Evolutionary conservation across 2,329 filamentous ascomycete genomes (phyloP).

Genomic region (Botrytis sinoallii): DNA sequence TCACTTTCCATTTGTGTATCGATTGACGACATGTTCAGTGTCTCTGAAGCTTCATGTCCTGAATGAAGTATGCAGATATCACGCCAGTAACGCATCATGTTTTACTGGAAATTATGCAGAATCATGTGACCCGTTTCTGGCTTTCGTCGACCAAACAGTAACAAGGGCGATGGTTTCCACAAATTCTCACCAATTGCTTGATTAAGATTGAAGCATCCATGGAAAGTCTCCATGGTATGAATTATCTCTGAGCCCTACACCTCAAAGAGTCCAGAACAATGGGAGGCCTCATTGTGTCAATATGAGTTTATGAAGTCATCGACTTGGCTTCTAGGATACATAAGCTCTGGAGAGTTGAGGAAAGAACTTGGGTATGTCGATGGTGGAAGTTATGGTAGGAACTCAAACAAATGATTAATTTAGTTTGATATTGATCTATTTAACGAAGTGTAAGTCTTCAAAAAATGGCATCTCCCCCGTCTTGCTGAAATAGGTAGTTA

Average conservation of each 20-base stretch:
- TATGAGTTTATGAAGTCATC: conserved; percentile 12
- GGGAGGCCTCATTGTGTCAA: neutral
- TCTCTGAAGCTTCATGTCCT: neutral
- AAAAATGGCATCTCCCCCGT: neutral
- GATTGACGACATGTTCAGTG: neutral
- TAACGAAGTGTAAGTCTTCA: neutral
- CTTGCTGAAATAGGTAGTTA: neutral
- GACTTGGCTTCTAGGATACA: conserved; percentile 17
- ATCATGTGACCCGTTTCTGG: neutral
- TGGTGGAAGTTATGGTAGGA: neutral
- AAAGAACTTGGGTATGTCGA: conserved; percentile 12
- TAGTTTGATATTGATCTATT: neutral
- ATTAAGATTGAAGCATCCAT: neutral
- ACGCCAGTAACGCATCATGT: neutral
- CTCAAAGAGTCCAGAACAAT: neutral
- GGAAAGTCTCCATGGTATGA: neutral
- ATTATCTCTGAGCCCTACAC: neutral
- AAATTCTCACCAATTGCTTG: neutral
- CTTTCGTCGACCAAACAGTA: neutral
- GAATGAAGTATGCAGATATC: neutral
- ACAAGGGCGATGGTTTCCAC: neutral
- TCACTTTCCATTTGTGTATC: too few species aligned
- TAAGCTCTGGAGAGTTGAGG: conserved; percentile 19
- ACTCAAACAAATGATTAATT: neutral
- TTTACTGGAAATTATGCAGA: neutral